These are phyloP conservation scores for Pestalotiopsis sp. DNA, from an alignment of 2,329 filamentous ascomycete species.

Conservation along the genomic window DNA sequence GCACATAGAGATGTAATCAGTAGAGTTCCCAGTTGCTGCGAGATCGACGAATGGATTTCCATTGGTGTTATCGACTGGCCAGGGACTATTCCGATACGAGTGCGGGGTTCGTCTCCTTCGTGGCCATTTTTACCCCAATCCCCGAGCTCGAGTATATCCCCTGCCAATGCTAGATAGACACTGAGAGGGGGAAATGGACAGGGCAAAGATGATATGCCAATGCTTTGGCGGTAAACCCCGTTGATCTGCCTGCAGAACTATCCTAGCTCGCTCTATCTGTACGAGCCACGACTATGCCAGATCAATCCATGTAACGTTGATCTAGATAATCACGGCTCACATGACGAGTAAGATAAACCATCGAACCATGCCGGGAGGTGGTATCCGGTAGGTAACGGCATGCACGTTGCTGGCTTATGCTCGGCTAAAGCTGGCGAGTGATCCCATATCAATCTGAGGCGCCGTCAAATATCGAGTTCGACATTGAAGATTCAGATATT, in stretches of 20 bases:
- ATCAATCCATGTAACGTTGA: neutral
- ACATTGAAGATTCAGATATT: neutral
- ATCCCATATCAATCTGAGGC: neutral
- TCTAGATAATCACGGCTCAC: neutral
- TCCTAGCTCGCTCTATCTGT: neutral
- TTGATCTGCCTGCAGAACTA: neutral
- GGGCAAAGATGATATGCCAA: neutral
- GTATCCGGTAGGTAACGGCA: neutral
- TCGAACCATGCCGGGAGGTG: slow-evolving; percentile 1
- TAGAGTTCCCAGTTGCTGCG: neutral
- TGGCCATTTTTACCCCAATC: neutral
- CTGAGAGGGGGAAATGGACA: neutral
- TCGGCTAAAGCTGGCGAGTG: neutral
- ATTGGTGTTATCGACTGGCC: neutral
- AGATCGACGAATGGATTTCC: neutral
- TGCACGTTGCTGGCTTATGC: neutral
- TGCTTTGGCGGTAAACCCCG: neutral
- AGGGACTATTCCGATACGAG: neutral
- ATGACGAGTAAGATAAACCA: neutral
- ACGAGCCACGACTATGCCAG: neutral
- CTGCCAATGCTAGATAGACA: neutral
- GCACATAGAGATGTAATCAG: neutral
- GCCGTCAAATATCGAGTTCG: neutral
- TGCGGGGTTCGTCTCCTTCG: neutral
- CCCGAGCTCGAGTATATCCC: neutral